Conservation (phyloP, 345 rosid genomes). For the Ailanthus altissimus region DNA sequence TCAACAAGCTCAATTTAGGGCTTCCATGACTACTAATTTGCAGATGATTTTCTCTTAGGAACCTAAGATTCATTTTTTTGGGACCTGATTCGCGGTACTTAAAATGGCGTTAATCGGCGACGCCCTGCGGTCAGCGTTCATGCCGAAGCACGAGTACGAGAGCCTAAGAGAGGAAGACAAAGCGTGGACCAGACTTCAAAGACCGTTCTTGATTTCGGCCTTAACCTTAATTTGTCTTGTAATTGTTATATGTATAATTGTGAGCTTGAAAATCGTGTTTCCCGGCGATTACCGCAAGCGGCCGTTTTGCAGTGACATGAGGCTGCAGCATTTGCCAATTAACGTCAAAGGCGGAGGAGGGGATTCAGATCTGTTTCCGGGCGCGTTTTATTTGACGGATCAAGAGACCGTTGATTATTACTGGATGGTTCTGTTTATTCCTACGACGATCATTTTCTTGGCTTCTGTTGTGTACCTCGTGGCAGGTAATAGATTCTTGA, state of each 20-base stretch:
- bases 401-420: slow-evolving; percentile 86
- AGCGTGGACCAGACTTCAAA: slow-evolving; percentile 75
- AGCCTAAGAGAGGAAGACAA: slow-evolving; percentile 77
- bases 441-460: slow-evolving; percentile 61
- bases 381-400: slow-evolving; percentile 86
- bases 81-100: not conserved
- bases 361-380: slow-evolving; percentile 61
- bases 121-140: slow-evolving; percentile 87
- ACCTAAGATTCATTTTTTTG: not conserved
- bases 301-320: slow-evolving; percentile 69
- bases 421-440: slow-evolving; percentile 85
- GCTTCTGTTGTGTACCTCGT: slow-evolving; percentile 67
- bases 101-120: slow-evolving; percentile 77
- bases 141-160: slow-evolving; percentile 89
- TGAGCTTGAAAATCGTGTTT: slow-evolving; percentile 82
- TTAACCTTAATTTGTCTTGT: slow-evolving; percentile 42
- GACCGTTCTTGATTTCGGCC: slow-evolving; percentile 40
- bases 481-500: slow-evolving; percentile 50
- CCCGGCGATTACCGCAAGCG: slow-evolving; percentile 56
- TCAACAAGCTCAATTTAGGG: slow-evolving; percentile 11
- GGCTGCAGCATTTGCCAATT: slow-evolving; percentile 58
- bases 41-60: not conserved
- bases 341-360: slow-evolving; percentile 44
- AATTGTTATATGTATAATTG: slow-evolving; percentile 49
- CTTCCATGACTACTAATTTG: not conserved